These are phyloP conservation scores for Hymenoscyphus linearis DNA, from an alignment of 2,329 filamentous ascomycete genomes.

Conservation along the genomic window DNA sequence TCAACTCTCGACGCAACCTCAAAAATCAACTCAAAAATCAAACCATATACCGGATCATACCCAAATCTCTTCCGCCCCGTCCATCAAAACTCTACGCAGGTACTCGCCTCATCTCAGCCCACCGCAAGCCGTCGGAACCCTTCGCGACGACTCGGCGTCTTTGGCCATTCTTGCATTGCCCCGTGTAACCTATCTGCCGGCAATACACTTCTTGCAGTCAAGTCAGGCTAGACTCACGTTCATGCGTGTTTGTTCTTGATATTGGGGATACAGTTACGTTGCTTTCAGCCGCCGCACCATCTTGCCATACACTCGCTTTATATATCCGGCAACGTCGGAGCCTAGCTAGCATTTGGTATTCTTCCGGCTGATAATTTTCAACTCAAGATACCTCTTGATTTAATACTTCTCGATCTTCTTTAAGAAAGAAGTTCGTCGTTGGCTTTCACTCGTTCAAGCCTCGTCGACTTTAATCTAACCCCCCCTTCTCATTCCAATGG, in stretches of 20 bases:
- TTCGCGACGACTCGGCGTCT: conserved; percentile 19
- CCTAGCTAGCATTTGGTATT: conserved; percentile 16
- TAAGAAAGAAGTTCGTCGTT: conserved; percentile 25
- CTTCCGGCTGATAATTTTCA: conserved; percentile 16
- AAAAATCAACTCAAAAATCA: background rate
- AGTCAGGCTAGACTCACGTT: conserved; percentile 14
- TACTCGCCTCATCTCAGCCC: conserved; percentile 24
- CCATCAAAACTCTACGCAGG: background rate
- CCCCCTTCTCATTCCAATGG: conserved; percentile 53
- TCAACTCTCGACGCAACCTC: background rate
- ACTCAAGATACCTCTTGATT: conserved; percentile 9
- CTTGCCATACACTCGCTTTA: conserved; percentile 30
- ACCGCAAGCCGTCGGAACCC: conserved; percentile 29
- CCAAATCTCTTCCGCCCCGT: background rate
- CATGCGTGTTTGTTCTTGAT: conserved; percentile 25
- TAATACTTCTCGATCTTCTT: conserved; percentile 14
- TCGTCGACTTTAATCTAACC: conserved; percentile 32
- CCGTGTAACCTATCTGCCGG: conserved; percentile 1
- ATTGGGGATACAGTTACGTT: conserved; percentile 26
- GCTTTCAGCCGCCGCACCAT: conserved; percentile 26
- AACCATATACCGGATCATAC: too few species aligned
- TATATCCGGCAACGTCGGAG: conserved; percentile 27
- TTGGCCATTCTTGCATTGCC: conserved; percentile 11
- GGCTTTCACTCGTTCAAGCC: conserved; percentile 35
- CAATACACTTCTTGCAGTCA: conserved; percentile 6